These are phyloP conservation scores for Lasiosphaeris hirsuta DNA, from an alignment of 495 filamentous ascomycete genomes.

Conservation along the genomic window DNA sequence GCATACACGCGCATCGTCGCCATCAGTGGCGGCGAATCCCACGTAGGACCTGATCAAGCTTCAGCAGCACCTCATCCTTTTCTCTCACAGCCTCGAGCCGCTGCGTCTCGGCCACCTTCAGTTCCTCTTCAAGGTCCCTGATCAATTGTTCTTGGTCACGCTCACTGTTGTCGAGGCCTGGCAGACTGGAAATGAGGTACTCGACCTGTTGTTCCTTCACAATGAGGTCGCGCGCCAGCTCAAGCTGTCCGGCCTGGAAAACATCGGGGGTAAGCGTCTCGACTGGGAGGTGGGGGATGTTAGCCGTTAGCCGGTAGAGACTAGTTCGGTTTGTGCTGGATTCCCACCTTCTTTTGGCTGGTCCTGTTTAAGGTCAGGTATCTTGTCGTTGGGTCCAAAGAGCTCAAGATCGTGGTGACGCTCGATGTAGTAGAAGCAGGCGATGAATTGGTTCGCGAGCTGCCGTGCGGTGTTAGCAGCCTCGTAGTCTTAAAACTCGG, in stretches of 20 bases:
- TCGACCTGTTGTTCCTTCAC: conserved; percentile 95
- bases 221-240: conserved; percentile 84
- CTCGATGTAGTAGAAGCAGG: conserved; percentile 76
- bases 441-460: conserved; percentile 88
- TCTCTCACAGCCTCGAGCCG: conserved; percentile 66
- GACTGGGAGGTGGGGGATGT: conserved; percentile 37
- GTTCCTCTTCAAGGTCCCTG: conserved; percentile 68
- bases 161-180: conserved; percentile 82
- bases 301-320: conserved; percentile 7
- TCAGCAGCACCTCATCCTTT: conserved; percentile 61
- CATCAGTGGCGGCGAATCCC: conserved; percentile 49
- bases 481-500: no score
- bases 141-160: conserved; percentile 75
- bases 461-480: conserved; percentile 33
- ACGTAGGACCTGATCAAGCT: conserved; percentile 65
- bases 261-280: conserved; percentile 60
- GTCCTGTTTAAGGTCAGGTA: conserved; percentile 54
- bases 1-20: neutral
- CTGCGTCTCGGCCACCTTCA: conserved; percentile 70
- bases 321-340: neutral
- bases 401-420: conserved; percentile 74
- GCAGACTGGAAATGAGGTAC: conserved; percentile 74
- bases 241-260: conserved; percentile 68
- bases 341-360: conserved; percentile 39
- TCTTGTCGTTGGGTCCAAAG: conserved; percentile 56